Evolutionary conservation across 352 stramenopile species (phyloP), one percentile per base, ranked within the genome.

Genomic region (Globisporangium mamillatum): DNA sequence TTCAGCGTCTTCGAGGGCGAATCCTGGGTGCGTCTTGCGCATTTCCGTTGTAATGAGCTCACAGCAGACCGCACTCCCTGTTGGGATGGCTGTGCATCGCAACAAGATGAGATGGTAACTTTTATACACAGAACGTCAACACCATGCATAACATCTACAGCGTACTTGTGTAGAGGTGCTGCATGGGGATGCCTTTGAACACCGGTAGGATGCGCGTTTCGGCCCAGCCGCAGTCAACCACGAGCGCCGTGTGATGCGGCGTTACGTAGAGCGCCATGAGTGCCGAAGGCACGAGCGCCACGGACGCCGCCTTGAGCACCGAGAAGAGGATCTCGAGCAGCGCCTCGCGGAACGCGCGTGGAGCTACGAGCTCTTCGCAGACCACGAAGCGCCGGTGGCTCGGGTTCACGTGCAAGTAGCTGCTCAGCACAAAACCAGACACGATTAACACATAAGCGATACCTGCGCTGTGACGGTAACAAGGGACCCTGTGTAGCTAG

Each of bases 171-270:
- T 94, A 94, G 46, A 82, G 74, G 38, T 91, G 76, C 24, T 81
- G 79, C 58, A 96, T 65, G 44, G 88, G 85, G 38, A 93, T 87
- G n/a, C 86, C 86, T 65, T 96, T 93, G 64, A 86, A 94, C 14
- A 96, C 78, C 18, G 88, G 88, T 10, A 96, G 58, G 24, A 96
- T 34, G 9, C 86, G 77, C 24, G 85, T 92, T 72, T 96, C 88
- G 1, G 64, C 61, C 77, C 82, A 94, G 1, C 88, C 88, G 60
- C 83, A 93, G 68, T 96, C 88, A 4, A 96, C 72, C 32, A 96
- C 75, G 32, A 96, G 69, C 57, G 86, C 85, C 24, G 88, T 92
- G 67, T 92, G 81, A 59, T 91, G 84, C 57, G 77, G 71, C 16
- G 88, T 94, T 34, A 82, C 83, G 58, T 93, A 93, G 59, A 94